phyloP scores from a whole-genome alignment of 192 early-diverging fungal species.

The Mortierella alpina region DNA sequence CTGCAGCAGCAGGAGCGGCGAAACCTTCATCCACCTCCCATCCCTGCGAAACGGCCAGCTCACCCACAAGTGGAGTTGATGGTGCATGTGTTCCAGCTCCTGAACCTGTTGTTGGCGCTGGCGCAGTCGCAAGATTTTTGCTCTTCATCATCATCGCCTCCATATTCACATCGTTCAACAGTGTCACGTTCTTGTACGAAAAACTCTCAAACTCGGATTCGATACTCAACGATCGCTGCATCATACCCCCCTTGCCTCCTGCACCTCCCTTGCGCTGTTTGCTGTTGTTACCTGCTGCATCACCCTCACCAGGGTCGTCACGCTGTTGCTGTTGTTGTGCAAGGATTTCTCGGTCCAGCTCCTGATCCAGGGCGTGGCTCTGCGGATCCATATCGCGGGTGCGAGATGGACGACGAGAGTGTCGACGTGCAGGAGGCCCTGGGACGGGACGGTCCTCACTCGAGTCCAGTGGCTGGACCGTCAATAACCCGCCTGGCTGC shows the following conservation, averaged over 20 bases:
- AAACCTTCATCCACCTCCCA: neutral
- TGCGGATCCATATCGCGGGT: neutral
- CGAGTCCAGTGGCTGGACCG: too few species aligned
- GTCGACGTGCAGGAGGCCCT: neutral
- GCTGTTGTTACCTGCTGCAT: neutral
- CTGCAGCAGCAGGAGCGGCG: neutral
- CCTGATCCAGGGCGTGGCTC: neutral
- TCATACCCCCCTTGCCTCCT: constrained; percentile 7
- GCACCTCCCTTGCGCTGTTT: neutral
- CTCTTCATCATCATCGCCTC: constrained; percentile 62
- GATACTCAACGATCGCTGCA: constrained; percentile 52
- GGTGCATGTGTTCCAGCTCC: neutral
- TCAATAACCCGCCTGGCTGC: too few species aligned
- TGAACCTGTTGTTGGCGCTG: neutral
- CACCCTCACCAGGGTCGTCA: neutral
- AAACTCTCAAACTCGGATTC: constrained; percentile 69
- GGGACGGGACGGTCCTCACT: too few species aligned
- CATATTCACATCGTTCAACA: constrained; percentile 73
- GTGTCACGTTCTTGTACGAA: constrained; percentile 72
- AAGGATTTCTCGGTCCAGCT: constrained; percentile 20
- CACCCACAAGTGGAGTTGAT: neutral
- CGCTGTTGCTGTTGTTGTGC: neutral
- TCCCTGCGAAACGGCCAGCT: neutral
- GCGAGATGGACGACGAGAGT: constrained; percentile 26
- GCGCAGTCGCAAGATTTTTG: constrained; percentile 13